Evolutionary conservation across 495 filamentous ascomycete species (phyloP).

Genomic region (Talaromyces trachyspermus): DNA sequence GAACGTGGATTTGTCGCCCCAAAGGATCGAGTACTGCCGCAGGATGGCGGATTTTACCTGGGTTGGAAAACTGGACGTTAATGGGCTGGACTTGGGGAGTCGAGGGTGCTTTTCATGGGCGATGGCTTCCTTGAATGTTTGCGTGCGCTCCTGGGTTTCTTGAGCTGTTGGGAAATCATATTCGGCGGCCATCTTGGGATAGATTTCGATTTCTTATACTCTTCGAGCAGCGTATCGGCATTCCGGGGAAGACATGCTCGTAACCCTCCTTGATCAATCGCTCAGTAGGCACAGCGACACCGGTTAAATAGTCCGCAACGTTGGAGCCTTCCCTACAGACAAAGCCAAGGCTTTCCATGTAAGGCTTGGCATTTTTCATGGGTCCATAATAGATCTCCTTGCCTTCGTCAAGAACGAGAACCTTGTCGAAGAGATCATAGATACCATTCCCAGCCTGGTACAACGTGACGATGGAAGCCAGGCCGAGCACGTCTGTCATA

Average conservation of each 20-base stretch:
- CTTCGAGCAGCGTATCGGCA: conserved; percentile 29
- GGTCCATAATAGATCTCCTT: conserved; percentile 56
- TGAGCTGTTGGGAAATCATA: conserved; percentile 43
- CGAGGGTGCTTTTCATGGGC: conserved; percentile 36
- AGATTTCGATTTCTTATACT: conserved; percentile 32
- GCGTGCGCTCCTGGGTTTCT: conserved; percentile 32
- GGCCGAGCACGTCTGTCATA: conserved; percentile 39
- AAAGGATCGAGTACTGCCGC: conserved; percentile 51
- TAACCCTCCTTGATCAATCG: conserved; percentile 50
- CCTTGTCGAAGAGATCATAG: conserved; percentile 60
- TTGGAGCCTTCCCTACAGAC: conserved; percentile 58
- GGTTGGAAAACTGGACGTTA: conserved; percentile 49
- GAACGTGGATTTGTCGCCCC: conserved; percentile 53
- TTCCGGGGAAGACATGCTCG: conserved; percentile 40
- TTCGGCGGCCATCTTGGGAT: conserved; percentile 31
- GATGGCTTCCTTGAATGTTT: conserved; percentile 42
- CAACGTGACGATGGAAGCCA: conserved; percentile 43
- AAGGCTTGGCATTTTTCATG: conserved; percentile 50
- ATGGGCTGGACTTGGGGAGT: conserved; percentile 36
- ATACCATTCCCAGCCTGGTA: conserved; percentile 60
- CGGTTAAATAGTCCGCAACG: conserved; percentile 63
- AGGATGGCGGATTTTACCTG: conserved; percentile 50
- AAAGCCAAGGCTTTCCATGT: conserved; percentile 63
- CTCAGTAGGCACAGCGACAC: conserved; percentile 62
- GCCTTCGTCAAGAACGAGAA: conserved; percentile 58